Evolutionary conservation across 1,284 basidiomycete genomes (phyloP), one percentile per base, ranked within the genome.

Genomic region (Cutaneotrichosporon sp.): DNA sequence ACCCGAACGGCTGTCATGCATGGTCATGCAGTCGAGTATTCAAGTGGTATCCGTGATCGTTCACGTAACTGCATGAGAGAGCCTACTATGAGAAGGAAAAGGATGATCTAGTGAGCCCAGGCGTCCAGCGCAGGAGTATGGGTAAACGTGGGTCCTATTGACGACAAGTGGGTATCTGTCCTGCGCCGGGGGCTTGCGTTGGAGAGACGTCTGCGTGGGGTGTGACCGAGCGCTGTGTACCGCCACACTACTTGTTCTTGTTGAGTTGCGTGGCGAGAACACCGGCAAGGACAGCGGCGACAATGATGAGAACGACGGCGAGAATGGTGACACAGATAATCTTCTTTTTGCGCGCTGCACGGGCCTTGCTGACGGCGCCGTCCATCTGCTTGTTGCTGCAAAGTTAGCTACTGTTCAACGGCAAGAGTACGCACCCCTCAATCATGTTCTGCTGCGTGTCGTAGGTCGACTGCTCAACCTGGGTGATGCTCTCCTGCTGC

Each of bases 341-440:
- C 63, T 85, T 82, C 77, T 85, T 88, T 69, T 82, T 84, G 46
- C 91, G 81, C 12, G 91, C 92, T 40, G 85, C 79, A 53, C 79
- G 77, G 18, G 84, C 88, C 43, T 87, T 90, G 26, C 78, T 78
- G 39, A 89, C 84, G 1, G 90, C 91, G 51, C 80, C 79, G 56
- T 81, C 81, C n/a, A 84, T 85, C 59, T 89, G 79, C 35, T 78
- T 69, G 45, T 84, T 68, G 22, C 86, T 88, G 60, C n/a, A 8
- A 15, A 9, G 41, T 46, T 20, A 44, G 39, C 39, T 20, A n/a
- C 8, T 37, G 14, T 20, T 12, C 10, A 13, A 8, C n/a, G 12
- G 39, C 43, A 38, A 15, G 35, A n/a, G 33, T 3, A 75, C 81
- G 49, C 72, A 89, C 88, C 84, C 88, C 51, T 77, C 79, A 63